phyloP scores from a whole-genome alignment of 371 early-diverging fungal species.

The Mortierella sp. region DNA sequence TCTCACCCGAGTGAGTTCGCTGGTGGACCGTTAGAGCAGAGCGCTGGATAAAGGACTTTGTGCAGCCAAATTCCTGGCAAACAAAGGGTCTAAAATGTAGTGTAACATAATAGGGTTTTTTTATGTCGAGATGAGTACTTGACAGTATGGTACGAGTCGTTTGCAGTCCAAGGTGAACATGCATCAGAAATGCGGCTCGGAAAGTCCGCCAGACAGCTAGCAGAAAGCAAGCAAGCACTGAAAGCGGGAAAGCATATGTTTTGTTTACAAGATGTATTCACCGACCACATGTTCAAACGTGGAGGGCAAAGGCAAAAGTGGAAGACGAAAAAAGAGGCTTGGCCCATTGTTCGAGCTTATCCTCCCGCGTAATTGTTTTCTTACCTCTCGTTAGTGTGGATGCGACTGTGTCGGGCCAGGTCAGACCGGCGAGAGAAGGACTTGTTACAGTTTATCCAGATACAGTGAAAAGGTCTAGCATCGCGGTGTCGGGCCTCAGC shows the following conservation, averaged over 20 bases:
- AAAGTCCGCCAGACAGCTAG: too few relatives aligned
- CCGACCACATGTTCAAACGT: background rate
- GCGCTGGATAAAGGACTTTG: constrained; percentile 80
- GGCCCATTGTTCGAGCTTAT: background rate
- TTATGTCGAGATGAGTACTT: background rate
- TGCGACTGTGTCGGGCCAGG: constrained; percentile 77
- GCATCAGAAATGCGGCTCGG: too few relatives aligned
- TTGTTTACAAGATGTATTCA: background rate
- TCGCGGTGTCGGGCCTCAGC: constrained; percentile 56
- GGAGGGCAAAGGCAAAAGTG: background rate
- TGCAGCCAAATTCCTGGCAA: constrained; percentile 73
- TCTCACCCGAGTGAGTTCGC: constrained; percentile 85
- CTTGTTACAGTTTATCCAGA: constrained; percentile 72
- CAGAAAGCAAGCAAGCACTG: background rate
- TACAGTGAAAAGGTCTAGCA: constrained; percentile 69
- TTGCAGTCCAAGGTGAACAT: too few relatives aligned
- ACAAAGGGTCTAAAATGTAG: constrained; percentile 64
- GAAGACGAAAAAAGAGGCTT: background rate
- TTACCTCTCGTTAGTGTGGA: constrained; percentile 79
- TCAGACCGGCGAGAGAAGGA: constrained; percentile 82
- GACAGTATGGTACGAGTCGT: background rate
- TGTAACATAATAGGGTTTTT: constrained; percentile 61
- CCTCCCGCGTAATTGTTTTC: background rate
- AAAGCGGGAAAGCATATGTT: background rate
- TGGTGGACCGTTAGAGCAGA: constrained; percentile 84